Percentiles rank a stretch among this genome's conserved stretches.
These are phyloP conservation scores for Colletotrichum falcatum DNA, from an alignment of 2,329 filamentous ascomycete genomes.

Conservation along the genomic window DNA sequence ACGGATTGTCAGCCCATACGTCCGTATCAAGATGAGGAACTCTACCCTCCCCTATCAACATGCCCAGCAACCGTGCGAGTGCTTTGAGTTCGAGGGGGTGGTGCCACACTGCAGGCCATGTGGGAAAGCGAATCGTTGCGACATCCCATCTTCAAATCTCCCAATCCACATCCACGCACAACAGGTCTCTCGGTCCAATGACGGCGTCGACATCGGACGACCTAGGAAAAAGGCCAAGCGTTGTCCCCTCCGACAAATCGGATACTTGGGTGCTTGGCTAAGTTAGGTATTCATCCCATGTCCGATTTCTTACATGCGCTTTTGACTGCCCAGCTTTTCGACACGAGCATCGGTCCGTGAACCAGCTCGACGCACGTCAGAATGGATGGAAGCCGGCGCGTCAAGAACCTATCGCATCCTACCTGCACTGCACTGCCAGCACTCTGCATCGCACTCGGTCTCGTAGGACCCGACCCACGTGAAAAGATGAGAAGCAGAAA, in stretches of 20 bases:
- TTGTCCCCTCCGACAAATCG: neutral
- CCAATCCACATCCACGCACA: slow-evolving; percentile 10
- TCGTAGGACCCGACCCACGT: slow-evolving; percentile 2
- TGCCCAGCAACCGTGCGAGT: neutral
- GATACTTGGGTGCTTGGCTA: too few relatives aligned
- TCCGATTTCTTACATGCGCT: neutral
- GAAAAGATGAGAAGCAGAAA: neutral
- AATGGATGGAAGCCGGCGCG: neutral
- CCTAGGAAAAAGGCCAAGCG: slow-evolving; percentile 25
- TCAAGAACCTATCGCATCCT: slow-evolving; percentile 11
- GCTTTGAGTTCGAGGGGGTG: neutral
- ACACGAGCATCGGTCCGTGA: slow-evolving; percentile 19
- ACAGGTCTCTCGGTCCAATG: slow-evolving; percentile 23
- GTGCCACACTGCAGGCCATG: neutral
- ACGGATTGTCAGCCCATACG: slow-evolving; percentile 28
- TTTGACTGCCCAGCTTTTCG: slow-evolving; percentile 2
- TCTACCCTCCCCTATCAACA: neutral
- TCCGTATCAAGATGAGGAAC: slow-evolving; percentile 19
- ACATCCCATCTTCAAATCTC: slow-evolving; percentile 21
- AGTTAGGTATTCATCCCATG: neutral
- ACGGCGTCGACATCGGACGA: slow-evolving; percentile 27
- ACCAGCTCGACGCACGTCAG: slow-evolving; percentile 3
- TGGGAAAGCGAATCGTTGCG: neutral
- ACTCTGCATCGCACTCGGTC: slow-evolving; percentile 23
- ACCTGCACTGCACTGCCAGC: neutral